Percentiles rank a stretch among this genome's conserved stretches.
Conservation (phyloP, 768 basidiomycete species). For the Pleurotus pulmonarius region DNA sequence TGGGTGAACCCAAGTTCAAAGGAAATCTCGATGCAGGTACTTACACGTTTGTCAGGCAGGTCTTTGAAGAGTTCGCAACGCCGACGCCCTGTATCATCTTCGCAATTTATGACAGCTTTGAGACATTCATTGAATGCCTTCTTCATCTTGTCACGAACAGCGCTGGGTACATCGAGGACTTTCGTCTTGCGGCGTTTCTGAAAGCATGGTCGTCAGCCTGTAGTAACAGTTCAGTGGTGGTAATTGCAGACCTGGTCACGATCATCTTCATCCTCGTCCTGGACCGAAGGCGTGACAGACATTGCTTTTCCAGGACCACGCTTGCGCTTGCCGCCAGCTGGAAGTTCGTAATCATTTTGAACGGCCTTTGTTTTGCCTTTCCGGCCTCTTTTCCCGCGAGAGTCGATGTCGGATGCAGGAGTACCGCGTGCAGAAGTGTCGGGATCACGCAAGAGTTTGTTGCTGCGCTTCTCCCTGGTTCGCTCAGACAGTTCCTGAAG, state of each 20-base stretch:
- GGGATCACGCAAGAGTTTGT: slow-evolving; percentile 53
- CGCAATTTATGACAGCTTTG: slow-evolving; percentile 67
- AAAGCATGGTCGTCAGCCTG: neutral
- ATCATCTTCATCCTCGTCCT: slow-evolving; percentile 78
- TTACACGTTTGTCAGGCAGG: slow-evolving; percentile 73
- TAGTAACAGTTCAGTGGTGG: slow-evolving; percentile 3
- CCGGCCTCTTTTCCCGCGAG: slow-evolving; percentile 58
- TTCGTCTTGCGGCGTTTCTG: slow-evolving; percentile 89
- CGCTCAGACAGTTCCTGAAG: slow-evolving; percentile 69
- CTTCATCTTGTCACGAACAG: slow-evolving; percentile 74
- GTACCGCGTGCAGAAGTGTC: slow-evolving; percentile 64
- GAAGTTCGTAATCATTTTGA: slow-evolving; percentile 27
- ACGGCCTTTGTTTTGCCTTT: slow-evolving; percentile 56
- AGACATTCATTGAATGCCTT: slow-evolving; percentile 76
- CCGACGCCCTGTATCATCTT: slow-evolving; percentile 71
- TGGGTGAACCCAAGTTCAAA: slow-evolving; percentile 12
- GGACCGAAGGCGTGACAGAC: slow-evolving; percentile 74
- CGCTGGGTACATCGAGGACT: slow-evolving; percentile 49
- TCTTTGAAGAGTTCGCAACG: slow-evolving; percentile 87
- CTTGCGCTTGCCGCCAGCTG: slow-evolving; percentile 57
- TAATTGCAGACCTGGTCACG: slow-evolving; percentile 52
- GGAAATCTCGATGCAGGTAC: slow-evolving; percentile 14
- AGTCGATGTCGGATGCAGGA: slow-evolving; percentile 58
- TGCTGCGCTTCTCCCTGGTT: slow-evolving; percentile 58
- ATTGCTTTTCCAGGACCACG: slow-evolving; percentile 63